Evolutionary conservation across 192 early-diverging fungal genomes (phyloP).

Genomic region (Paraglomus brasilianum): DNA sequence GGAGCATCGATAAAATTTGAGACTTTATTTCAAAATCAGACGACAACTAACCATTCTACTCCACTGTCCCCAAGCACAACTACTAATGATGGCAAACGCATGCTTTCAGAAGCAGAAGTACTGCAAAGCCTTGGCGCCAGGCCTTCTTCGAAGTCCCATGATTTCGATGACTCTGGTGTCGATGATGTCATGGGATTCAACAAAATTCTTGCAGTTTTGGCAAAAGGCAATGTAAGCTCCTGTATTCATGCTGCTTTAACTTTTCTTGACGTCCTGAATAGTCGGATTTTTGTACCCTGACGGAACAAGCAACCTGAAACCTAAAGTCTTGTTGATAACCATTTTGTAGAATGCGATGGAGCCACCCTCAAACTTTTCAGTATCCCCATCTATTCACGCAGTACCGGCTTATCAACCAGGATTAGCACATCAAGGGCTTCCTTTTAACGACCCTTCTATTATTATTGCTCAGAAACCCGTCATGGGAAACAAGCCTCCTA

Average conservation of each 20-base stretch:
- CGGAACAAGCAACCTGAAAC: too few relatives aligned
- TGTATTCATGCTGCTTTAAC: neutral
- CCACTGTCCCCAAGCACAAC: neutral
- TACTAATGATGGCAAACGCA: slow-evolving; percentile 26
- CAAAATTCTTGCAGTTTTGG: slow-evolving; percentile 53
- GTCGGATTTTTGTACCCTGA: too few relatives aligned
- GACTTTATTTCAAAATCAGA: slow-evolving; percentile 52
- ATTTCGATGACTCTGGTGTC: slow-evolving; percentile 17
- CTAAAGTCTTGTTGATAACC: too few relatives aligned
- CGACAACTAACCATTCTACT: slow-evolving; percentile 13
- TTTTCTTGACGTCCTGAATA: too few relatives aligned
- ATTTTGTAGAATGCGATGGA: neutral
- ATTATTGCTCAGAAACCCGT: slow-evolving; percentile 24
- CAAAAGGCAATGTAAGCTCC: slow-evolving; percentile 45
- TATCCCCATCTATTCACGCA: neutral
- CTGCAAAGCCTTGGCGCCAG: slow-evolving; percentile 46
- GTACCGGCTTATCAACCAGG: neutral
- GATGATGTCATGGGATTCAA: slow-evolving; percentile 55
- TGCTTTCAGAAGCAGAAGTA: slow-evolving; percentile 58
- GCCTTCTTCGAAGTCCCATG: slow-evolving; percentile 4
- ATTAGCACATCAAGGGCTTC: slow-evolving; percentile 21
- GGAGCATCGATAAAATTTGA: slow-evolving; percentile 45
- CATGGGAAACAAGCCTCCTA: slow-evolving; percentile 1
- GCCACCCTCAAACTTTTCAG: neutral
- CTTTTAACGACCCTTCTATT: slow-evolving; percentile 29